Conservation (phyloP, 148 eudicot species). For the Vaccinium myrtillus region DNA sequence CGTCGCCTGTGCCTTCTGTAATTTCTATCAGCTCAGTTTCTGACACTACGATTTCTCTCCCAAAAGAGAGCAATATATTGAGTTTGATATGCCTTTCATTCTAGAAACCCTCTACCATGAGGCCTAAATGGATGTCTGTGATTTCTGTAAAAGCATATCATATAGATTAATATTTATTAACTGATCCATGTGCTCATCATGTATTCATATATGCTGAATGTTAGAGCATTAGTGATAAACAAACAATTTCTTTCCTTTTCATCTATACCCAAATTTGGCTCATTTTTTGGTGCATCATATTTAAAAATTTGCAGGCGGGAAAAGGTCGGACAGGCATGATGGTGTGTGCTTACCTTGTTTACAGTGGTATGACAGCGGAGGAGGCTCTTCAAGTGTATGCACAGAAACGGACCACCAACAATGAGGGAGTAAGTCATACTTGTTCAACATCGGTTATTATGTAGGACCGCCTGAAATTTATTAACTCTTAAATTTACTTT, state of each 20-base stretch:
- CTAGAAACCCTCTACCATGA: not conserved
- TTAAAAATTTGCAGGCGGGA: constrained; percentile 47
- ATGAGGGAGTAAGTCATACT: constrained; percentile 49
- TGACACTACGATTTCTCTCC: not conserved
- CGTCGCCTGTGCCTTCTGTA: not conserved
- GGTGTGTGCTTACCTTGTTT: constrained; percentile 56
- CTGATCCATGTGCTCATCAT: not conserved
- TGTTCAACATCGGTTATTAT: not conserved
- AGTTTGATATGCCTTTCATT: not conserved
- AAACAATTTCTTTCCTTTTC: not conserved
- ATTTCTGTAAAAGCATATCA: not conserved
- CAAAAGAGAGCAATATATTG: not conserved
- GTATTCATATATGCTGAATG: not conserved
- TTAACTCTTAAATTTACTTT: not conserved
- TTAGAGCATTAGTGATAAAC: not conserved
- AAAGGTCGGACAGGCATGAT: constrained; percentile 69
- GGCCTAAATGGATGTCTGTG: too few relatives aligned
- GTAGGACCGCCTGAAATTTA: not conserved
- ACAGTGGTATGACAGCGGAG: constrained; percentile 53
- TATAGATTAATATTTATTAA: not conserved
- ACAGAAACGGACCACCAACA: constrained; percentile 53
- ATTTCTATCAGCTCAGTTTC: constrained; percentile 2
- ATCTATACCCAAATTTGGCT: not conserved
- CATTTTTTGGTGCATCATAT: not conserved
- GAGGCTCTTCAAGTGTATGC: constrained; percentile 64